These are phyloP conservation scores for Penicillium lagena DNA, from an alignment of 495 filamentous ascomycete genomes.

Conservation along the genomic window DNA sequence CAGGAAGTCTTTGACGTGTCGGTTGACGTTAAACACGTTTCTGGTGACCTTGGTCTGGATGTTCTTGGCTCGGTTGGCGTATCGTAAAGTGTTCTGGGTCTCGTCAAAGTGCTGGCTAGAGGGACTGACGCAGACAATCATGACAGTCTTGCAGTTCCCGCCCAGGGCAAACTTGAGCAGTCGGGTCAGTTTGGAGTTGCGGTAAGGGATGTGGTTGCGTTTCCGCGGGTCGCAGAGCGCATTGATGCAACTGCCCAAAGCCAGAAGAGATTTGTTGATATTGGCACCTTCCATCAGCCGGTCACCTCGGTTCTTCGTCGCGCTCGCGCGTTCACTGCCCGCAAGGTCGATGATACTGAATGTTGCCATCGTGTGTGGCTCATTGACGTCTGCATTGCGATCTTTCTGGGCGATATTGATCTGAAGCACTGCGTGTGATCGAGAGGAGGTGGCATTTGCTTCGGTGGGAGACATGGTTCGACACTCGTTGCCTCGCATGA, in stretches of 20 bases:
- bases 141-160: conserved; percentile 97
- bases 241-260: conserved; percentile 96
- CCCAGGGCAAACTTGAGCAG: conserved; percentile 95
- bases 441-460: conserved; percentile 95
- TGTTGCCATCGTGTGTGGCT: conserved; percentile 96
- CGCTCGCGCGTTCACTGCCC: conserved; percentile 92
- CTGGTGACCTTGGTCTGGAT: conserved; percentile 98
- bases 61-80: conserved; percentile 97
- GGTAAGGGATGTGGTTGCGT: conserved; percentile 91
- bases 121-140: conserved; percentile 98
- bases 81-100: conserved; percentile 96
- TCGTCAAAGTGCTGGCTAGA: conserved; percentile 97
- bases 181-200: conserved; percentile 95
- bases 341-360: conserved; percentile 97
- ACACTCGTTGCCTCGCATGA: conserved; percentile 87
- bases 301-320: conserved; percentile 94
- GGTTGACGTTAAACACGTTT: conserved; percentile 98
- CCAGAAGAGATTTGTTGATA: conserved; percentile 97
- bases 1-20: conserved; percentile 96
- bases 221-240: conserved; percentile 92
- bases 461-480: conserved; percentile 96
- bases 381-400: conserved; percentile 85
- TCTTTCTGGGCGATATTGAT: conserved; percentile 95
- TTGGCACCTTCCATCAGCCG: conserved; percentile 91
- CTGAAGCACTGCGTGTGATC: conserved; percentile 97